Conservation (phyloP, 768 basidiomycete genomes). For the Mycena metata region DNA sequence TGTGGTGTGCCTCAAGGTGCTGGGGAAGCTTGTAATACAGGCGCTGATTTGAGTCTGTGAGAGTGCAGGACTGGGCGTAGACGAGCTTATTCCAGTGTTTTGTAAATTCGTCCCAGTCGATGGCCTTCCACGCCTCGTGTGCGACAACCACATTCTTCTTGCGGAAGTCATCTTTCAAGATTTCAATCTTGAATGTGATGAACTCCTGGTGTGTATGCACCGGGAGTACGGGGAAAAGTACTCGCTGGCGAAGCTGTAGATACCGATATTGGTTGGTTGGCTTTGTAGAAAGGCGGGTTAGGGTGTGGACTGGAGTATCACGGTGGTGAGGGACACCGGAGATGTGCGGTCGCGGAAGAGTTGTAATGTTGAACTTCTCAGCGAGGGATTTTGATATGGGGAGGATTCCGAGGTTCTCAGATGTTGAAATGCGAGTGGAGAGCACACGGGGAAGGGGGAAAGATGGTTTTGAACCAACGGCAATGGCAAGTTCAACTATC, state of each 20-base stretch:
- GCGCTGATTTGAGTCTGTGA: not conserved
- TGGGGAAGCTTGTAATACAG: not conserved
- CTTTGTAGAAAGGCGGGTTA: conserved; percentile 8
- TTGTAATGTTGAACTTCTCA: not conserved
- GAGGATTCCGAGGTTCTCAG: conserved; percentile 15
- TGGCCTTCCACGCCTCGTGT: not conserved
- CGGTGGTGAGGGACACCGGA: conserved; percentile 1
- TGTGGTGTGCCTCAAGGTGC: not conserved
- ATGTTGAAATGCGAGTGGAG: conserved; percentile 1
- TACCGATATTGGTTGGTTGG: conserved; percentile 4
- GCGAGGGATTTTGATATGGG: conserved; percentile 6
- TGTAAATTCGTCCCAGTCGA: conserved; percentile 1
- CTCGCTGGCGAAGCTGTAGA: not conserved
- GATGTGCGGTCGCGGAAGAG: not conserved
- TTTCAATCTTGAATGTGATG: too few relatives aligned
- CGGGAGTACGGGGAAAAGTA: not conserved
- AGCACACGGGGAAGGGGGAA: conserved; percentile 11
- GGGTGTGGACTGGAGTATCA: not conserved
- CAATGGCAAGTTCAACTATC: conserved; percentile 5
- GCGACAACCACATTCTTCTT: not conserved
- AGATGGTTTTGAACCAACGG: not conserved
- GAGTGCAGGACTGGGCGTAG: not conserved
- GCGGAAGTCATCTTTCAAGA: not conserved
- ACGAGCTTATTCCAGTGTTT: not conserved
- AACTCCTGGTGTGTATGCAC: not conserved